A percentile compares a stretch with the other conserved stretches of the same genome.
These are phyloP conservation scores for Trichophyton equinum DNA, from an alignment of 2,329 filamentous ascomycete species.

Conservation along the genomic window DNA sequence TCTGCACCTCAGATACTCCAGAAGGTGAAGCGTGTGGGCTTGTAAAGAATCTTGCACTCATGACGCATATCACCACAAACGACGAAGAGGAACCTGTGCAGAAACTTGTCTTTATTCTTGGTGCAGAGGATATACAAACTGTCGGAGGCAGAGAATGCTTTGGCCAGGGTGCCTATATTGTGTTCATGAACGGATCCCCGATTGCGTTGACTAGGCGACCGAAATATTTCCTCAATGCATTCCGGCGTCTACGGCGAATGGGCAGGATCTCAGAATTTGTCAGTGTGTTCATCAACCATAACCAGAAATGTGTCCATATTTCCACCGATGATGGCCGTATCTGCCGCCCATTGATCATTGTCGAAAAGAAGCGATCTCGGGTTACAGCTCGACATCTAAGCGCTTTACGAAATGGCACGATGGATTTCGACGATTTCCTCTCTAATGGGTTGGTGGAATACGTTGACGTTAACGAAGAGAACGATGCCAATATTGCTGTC, in stretches of 20 bases:
- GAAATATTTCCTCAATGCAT: slow-evolving; percentile 71
- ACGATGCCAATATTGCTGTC: slow-evolving; percentile 84
- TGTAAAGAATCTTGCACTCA: slow-evolving; percentile 93
- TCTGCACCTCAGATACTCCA: slow-evolving; percentile 92
- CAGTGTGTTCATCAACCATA: slow-evolving; percentile 89
- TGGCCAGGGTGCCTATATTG: slow-evolving; percentile 67
- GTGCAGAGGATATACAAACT: slow-evolving; percentile 68
- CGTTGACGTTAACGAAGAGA: slow-evolving; percentile 95
- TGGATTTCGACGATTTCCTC: slow-evolving; percentile 89
- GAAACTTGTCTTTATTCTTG: slow-evolving; percentile 73
- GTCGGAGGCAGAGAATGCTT: slow-evolving; percentile 82
- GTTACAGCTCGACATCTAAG: slow-evolving; percentile 68
- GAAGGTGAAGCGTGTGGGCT: slow-evolving; percentile 97
- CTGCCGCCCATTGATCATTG: slow-evolving; percentile 88
- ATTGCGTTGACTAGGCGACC: slow-evolving; percentile 76
- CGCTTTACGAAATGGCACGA: slow-evolving; percentile 67
- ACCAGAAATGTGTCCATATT: slow-evolving; percentile 84
- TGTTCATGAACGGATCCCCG: slow-evolving; percentile 92
- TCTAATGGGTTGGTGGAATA: slow-evolving; percentile 87
- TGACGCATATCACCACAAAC: slow-evolving; percentile 98
- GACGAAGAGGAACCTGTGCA: slow-evolving; percentile 85
- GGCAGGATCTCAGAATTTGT: slow-evolving; percentile 93
- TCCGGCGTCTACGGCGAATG: slow-evolving; percentile 74
- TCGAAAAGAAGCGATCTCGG: slow-evolving; percentile 73
- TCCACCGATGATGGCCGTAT: slow-evolving; percentile 95